A percentile compares a stretch with the other conserved stretches of the same genome.
Evolutionary conservation across 768 basidiomycete genomes (phyloP).

Genomic region (Auriscalpium microsporum): DNA sequence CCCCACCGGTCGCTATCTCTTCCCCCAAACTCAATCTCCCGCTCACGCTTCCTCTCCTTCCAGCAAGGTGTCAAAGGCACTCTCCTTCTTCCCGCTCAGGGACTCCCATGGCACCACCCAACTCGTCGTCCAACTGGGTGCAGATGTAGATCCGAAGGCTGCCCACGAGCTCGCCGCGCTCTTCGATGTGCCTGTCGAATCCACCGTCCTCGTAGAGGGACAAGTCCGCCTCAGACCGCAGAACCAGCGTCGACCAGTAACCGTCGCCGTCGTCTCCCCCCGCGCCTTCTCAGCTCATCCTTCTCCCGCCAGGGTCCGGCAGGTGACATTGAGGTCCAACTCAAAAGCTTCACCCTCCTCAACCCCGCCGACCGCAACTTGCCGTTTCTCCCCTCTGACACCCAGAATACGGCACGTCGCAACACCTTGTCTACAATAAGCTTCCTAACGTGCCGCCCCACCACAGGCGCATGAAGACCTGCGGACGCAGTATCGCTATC

Average conservation of each 20-base stretch:
- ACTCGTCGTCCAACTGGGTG: conserved; percentile 49
- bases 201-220: conserved; percentile 69
- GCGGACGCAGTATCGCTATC: conserved; percentile 76
- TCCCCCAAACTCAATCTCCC: neutral
- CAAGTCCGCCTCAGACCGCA: conserved; percentile 56
- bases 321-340: conserved; percentile 75
- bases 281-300: neutral
- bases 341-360: conserved; percentile 61
- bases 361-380: conserved; percentile 66
- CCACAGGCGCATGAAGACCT: conserved; percentile 77
- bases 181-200: conserved; percentile 64
- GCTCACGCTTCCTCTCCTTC: conserved; percentile 24
- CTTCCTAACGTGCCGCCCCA: neutral
- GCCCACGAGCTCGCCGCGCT: conserved; percentile 31
- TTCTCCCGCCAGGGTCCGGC: conserved; percentile 39
- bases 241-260: conserved; percentile 52
- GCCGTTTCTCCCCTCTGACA: conserved; percentile 82
- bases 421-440: neutral
- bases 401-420: conserved; percentile 58
- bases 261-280: neutral
- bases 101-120: conserved; percentile 74
- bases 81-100: conserved; percentile 83
- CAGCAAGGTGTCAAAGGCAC: conserved; percentile 57
- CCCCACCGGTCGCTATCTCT: conserved; percentile 58
- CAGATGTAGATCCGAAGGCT: conserved; percentile 7